These are phyloP conservation scores for Carallia brachiata DNA, from an alignment of 345 rosid genomes.

Conservation along the genomic window DNA sequence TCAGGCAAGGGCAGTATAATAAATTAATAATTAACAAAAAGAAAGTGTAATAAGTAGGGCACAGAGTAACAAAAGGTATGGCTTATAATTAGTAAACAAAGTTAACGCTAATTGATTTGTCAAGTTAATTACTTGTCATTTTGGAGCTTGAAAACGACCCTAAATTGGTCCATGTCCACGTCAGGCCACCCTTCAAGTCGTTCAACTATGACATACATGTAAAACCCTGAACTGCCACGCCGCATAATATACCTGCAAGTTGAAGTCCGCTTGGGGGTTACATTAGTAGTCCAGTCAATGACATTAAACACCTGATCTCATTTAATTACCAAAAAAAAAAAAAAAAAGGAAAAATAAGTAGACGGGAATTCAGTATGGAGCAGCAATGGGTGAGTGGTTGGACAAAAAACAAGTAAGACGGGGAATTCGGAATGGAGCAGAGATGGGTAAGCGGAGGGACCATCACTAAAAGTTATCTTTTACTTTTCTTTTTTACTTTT, in stretches of 20 bases:
- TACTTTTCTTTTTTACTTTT: too few species aligned
- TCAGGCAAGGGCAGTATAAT: too few species aligned
- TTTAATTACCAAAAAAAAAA: background rate
- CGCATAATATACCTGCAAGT: background rate
- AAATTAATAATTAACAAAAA: background rate
- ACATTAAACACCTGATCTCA: background rate
- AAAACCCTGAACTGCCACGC: background rate
- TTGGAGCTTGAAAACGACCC: background rate
- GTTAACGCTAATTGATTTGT: too few species aligned
- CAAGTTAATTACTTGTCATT: background rate
- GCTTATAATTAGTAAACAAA: too few species aligned
- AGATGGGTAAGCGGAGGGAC: too few species aligned
- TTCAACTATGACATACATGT: background rate
- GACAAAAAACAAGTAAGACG: too few species aligned
- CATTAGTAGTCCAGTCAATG: background rate
- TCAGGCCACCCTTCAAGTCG: background rate
- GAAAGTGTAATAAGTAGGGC: background rate
- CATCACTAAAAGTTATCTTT: too few species aligned
- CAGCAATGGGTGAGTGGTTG: too few species aligned
- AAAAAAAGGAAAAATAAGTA: too few species aligned
- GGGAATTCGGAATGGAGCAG: too few species aligned
- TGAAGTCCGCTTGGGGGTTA: background rate
- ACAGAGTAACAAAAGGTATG: too few species aligned
- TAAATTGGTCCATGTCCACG: background rate
- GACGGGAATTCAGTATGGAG: too few species aligned